These are phyloP conservation scores for Oldenlandia corymbosa DNA, from an alignment of 257 asterid species.

Conservation along the genomic window DNA sequence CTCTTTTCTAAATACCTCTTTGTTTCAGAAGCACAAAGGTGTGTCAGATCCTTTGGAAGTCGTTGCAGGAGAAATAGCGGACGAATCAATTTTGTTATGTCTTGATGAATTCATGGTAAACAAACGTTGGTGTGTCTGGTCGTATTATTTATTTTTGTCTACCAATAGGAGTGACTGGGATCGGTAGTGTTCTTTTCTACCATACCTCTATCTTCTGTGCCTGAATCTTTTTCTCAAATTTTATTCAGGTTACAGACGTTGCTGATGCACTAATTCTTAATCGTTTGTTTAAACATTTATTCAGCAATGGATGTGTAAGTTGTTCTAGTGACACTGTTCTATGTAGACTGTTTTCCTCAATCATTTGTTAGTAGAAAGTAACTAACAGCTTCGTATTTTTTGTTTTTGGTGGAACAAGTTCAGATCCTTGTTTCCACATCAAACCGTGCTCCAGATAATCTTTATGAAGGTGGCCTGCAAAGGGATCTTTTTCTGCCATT, in stretches of 20 bases:
- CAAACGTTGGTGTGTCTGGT: neutral
- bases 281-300: constrained; percentile 73
- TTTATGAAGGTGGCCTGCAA: constrained; percentile 86
- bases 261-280: constrained; percentile 85
- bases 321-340: neutral
- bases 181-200: neutral
- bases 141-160: constrained; percentile 1
- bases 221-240: neutral
- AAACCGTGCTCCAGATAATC: constrained; percentile 91
- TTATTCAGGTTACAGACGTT: constrained; percentile 73
- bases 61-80: constrained; percentile 86
- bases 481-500: constrained; percentile 91
- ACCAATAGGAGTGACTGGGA: neutral
- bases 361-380: neutral
- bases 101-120: constrained; percentile 93
- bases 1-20: constrained; percentile 5
- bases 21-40: constrained; percentile 79
- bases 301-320: constrained; percentile 77
- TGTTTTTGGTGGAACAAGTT: constrained; percentile 9
- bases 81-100: constrained; percentile 78
- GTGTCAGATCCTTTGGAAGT: constrained; percentile 88
- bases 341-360: too few species aligned
- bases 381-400: constrained; percentile 2
- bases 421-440: constrained; percentile 92
- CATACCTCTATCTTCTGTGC: neutral